These are phyloP conservation scores for Xylaria scruposa DNA, from an alignment of 495 filamentous ascomycete genomes.

Conservation along the genomic window DNA sequence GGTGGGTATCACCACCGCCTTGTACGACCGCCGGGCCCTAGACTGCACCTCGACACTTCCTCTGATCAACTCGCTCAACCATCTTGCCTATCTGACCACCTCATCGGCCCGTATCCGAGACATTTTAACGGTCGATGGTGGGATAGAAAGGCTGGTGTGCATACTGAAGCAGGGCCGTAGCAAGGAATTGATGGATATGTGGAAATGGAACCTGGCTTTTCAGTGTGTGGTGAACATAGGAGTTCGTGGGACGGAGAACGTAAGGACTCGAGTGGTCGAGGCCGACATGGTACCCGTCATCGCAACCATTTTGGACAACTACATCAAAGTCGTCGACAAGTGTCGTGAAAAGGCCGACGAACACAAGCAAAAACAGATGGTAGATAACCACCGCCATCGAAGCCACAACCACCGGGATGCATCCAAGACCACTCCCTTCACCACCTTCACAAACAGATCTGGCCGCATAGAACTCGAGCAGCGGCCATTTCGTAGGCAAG, in stretches of 20 bases:
- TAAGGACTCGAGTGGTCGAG: constrained; percentile 93
- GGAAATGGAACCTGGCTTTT: constrained; percentile 99
- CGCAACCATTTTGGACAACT: constrained; percentile 98
- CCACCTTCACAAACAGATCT: constrained; percentile 60
- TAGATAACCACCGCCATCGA: constrained; percentile 50
- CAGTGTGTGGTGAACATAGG: constrained; percentile 99
- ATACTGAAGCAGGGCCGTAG: constrained; percentile 96
- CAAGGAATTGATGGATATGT: constrained; percentile 99
- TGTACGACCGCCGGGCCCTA: constrained; percentile 95
- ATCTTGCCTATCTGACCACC: constrained; percentile 96
- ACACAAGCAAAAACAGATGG: constrained; percentile 58
- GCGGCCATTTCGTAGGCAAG: constrained; percentile 53
- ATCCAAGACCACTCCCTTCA: constrained; percentile 55
- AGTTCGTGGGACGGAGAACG: constrained; percentile 90
- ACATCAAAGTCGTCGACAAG: constrained; percentile 93
- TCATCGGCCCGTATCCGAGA: constrained; percentile 98
- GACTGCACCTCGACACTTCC: constrained; percentile 98
- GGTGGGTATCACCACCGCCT: constrained; percentile 96
- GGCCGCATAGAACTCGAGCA: constrained; percentile 51
- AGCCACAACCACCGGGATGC: constrained; percentile 48
- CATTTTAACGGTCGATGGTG: constrained; percentile 97
- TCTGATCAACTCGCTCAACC: constrained; percentile 96
- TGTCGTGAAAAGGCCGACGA: constrained; percentile 83
- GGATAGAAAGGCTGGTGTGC: constrained; percentile 92
- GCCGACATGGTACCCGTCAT: constrained; percentile 99